phyloP scores from a whole-genome alignment of 495 filamentous ascomycete genomes.

The Aspergillus baeticus region DNA sequence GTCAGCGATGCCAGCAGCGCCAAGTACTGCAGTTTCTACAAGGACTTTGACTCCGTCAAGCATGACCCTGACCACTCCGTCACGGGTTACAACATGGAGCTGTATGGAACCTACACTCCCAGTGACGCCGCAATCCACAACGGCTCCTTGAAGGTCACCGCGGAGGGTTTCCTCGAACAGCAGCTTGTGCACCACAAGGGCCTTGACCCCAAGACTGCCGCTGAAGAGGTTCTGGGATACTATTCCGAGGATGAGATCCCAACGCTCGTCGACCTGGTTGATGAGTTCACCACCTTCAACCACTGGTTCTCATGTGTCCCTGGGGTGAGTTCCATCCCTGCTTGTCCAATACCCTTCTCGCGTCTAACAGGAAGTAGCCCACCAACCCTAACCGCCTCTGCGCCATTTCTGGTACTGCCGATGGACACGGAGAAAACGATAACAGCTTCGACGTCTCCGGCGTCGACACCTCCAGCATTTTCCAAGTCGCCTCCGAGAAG shows the following conservation, averaged over 20 bases:
- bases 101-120: slow-evolving; percentile 45
- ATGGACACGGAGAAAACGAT: slow-evolving; percentile 49
- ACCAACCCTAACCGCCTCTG: slow-evolving; percentile 50
- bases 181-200: slow-evolving; percentile 35
- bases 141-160: slow-evolving; percentile 30
- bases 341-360: too few relatives aligned
- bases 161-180: slow-evolving; percentile 50
- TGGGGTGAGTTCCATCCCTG: slow-evolving; percentile 35
- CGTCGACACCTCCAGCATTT: slow-evolving; percentile 42
- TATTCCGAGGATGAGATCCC: slow-evolving; percentile 49
- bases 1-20: slow-evolving; percentile 34
- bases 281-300: slow-evolving; percentile 52
- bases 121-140: slow-evolving; percentile 34
- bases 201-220: slow-evolving; percentile 31
- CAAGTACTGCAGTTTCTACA: slow-evolving; percentile 37
- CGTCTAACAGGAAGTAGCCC: slow-evolving; percentile 26
- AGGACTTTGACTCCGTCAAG: slow-evolving; percentile 42
- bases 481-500: slow-evolving; percentile 43
- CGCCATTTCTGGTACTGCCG: slow-evolving; percentile 43
- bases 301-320: slow-evolving; percentile 50
- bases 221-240: slow-evolving; percentile 49
- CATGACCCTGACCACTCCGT: slow-evolving; percentile 53
- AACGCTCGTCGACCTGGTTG: slow-evolving; percentile 41
- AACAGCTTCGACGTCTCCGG: slow-evolving; percentile 34
- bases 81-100: slow-evolving; percentile 50